Percentiles rank a stretch among this genome's conserved stretches.
Evolutionary conservation across 345 rosid genomes (phyloP).

Genomic region (Turritis glabra): DNA sequence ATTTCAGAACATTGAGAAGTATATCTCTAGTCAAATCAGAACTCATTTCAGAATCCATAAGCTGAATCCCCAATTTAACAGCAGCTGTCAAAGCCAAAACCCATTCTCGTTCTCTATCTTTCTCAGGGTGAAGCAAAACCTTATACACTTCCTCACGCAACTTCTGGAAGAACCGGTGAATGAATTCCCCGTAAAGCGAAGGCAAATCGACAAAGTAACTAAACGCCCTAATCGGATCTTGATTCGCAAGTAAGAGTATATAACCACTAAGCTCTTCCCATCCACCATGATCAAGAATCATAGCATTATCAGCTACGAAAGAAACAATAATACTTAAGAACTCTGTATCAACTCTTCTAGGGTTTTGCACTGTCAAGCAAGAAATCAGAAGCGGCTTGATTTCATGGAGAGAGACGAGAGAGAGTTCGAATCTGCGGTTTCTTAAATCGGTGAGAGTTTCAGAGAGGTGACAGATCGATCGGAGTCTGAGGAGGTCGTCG

Average conservation of each 20-base stretch:
- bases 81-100: not conserved
- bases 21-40: not conserved
- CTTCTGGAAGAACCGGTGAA: not conserved
- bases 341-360: not conserved
- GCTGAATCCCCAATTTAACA: conserved; percentile 13
- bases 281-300: no score
- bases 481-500: not conserved
- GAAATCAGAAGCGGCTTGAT: conserved; percentile 15
- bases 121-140: not conserved
- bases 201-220: conserved; percentile 16
- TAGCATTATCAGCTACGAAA: not conserved
- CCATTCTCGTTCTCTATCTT: not conserved
- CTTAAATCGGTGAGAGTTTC: not conserved
- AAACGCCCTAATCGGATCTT: not conserved
- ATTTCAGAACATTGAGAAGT: not conserved
- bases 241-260: not conserved
- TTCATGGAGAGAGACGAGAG: not conserved
- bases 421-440: not conserved
- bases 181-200: not conserved
- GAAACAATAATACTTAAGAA: not conserved
- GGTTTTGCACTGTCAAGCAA: not conserved
- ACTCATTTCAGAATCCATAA: not conserved
- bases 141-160: not conserved
- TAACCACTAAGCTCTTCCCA: conserved; percentile 21
- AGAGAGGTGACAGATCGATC: conserved; percentile 4